These are phyloP conservation scores for Coffea canephora DNA, from an alignment of 257 asterid genomes.

Conservation along the genomic window DNA sequence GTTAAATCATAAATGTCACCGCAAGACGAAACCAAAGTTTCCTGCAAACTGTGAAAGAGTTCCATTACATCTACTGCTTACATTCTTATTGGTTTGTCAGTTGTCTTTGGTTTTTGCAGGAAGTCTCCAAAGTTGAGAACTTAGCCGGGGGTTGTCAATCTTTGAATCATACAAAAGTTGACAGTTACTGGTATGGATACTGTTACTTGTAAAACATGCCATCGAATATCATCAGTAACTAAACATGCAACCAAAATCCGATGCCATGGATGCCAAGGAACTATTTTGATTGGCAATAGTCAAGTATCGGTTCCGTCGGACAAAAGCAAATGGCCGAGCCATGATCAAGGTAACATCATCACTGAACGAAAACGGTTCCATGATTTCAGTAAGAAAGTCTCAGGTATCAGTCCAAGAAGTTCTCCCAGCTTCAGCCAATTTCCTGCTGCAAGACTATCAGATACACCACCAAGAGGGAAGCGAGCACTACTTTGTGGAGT, in stretches of 20 bases:
- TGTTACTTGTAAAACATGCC: constrained; percentile 20
- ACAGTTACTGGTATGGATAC: not conserved
- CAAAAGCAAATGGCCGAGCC: constrained; percentile 4
- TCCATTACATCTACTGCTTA: not conserved
- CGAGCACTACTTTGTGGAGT: constrained; percentile 65
- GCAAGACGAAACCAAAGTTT: no score
- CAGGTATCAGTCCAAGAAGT: not conserved
- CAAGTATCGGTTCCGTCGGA: constrained; percentile 12
- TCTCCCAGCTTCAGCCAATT: not conserved
- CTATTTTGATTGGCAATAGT: constrained; percentile 11
- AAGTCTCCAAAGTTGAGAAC: not conserved
- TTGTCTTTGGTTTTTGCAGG: not conserved
- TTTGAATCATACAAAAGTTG: not conserved
- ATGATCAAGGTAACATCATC: not conserved
- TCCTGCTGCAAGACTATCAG: constrained; percentile 1
- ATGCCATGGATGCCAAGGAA: constrained; percentile 22
- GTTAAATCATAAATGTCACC: no score
- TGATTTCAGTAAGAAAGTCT: not conserved
- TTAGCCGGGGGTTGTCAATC: not conserved
- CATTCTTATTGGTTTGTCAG: not conserved
- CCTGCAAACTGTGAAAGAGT: no score
- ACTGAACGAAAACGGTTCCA: not conserved
- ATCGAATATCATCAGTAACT: not conserved
- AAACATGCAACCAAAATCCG: constrained; percentile 6
- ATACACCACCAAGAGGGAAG: constrained; percentile 35